Percentiles rank a stretch among this genome's conserved stretches.
Evolutionary conservation across 1,284 basidiomycete genomes (phyloP).

Genomic region (Grifola frondosa): DNA sequence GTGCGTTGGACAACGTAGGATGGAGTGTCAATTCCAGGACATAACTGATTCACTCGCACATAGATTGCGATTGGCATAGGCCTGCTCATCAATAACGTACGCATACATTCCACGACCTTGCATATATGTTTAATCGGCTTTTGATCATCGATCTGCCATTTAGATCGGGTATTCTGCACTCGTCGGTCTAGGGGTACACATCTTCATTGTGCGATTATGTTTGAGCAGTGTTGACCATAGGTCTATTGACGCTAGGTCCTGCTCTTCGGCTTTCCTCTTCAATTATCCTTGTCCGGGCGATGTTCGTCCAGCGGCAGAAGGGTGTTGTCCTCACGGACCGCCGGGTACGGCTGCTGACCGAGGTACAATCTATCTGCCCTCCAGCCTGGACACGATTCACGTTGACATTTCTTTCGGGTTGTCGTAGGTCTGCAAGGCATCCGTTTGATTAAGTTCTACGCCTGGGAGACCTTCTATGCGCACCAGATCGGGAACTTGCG

Average conservation of each 20-base stretch:
- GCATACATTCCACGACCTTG: no score
- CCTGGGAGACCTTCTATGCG: constrained; percentile 65
- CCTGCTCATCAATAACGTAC: constrained; percentile 61
- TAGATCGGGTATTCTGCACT: constrained; percentile 70
- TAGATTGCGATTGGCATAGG: constrained; percentile 65
- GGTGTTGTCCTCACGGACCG: constrained; percentile 75
- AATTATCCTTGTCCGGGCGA: constrained; percentile 60
- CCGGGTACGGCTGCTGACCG: constrained; percentile 63
- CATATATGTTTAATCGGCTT: no score
- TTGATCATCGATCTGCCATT: no score
- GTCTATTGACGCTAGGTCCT: constrained; percentile 40
- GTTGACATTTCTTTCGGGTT: neutral
- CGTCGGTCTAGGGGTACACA: constrained; percentile 63
- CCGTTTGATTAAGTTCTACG: constrained; percentile 60
- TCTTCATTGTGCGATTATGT: no score
- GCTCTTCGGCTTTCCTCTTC: constrained; percentile 60
- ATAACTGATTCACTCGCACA: no score
- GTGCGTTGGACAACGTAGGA: no score
- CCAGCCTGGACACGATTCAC: no score
- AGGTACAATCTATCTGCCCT: no score
- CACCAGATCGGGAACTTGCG: constrained; percentile 52
- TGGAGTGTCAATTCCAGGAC: neutral
- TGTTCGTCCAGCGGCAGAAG: constrained; percentile 64
- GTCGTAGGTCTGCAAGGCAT: constrained; percentile 63
- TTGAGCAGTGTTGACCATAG: no score